These are phyloP conservation scores for Russula emetica DNA, from an alignment of 768 basidiomycete genomes.

Conservation along the genomic window DNA sequence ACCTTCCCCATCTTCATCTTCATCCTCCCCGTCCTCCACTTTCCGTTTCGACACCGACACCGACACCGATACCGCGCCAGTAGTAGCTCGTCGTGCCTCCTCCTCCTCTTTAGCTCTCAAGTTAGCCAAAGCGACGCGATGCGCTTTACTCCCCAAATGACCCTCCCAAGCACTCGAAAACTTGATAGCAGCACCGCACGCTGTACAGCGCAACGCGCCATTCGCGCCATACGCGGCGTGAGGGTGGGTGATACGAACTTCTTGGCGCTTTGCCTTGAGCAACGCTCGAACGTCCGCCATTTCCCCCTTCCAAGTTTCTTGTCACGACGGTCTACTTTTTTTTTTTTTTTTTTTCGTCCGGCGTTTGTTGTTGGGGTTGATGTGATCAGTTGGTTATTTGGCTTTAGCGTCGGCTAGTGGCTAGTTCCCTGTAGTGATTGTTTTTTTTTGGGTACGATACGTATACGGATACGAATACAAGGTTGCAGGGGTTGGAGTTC, in stretches of 20 bases:
- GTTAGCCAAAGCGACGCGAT: constrained; percentile 61
- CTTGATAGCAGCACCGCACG: constrained; percentile 62
- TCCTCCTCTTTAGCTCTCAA: constrained; percentile 50
- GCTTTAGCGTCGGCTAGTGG: background rate
- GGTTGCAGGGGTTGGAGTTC: background rate
- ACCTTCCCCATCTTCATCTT: constrained; percentile 35
- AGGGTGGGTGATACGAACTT: constrained; percentile 66
- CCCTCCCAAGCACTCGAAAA: constrained; percentile 84
- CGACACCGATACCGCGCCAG: no score
- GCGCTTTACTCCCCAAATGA: constrained; percentile 75
- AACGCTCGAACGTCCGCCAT: constrained; percentile 83
- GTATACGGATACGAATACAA: background rate
- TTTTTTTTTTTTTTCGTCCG: background rate
- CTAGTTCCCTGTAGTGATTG: no score
- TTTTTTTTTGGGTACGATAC: no score
- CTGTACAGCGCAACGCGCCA: constrained; percentile 66
- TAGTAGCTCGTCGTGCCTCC: constrained; percentile 6
- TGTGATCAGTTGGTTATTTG: background rate
- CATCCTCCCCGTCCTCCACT: constrained; percentile 36
- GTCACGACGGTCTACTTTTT: background rate
- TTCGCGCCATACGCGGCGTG: constrained; percentile 61
- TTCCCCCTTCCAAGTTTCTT: background rate
- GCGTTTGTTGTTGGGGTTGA: background rate
- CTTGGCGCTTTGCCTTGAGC: constrained; percentile 78
- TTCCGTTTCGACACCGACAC: constrained; percentile 1